Evolutionary conservation across 2,329 filamentous ascomycete genomes (phyloP), one percentile per base, ranked within the genome.

Genomic region (Xylaria sp.): DNA sequence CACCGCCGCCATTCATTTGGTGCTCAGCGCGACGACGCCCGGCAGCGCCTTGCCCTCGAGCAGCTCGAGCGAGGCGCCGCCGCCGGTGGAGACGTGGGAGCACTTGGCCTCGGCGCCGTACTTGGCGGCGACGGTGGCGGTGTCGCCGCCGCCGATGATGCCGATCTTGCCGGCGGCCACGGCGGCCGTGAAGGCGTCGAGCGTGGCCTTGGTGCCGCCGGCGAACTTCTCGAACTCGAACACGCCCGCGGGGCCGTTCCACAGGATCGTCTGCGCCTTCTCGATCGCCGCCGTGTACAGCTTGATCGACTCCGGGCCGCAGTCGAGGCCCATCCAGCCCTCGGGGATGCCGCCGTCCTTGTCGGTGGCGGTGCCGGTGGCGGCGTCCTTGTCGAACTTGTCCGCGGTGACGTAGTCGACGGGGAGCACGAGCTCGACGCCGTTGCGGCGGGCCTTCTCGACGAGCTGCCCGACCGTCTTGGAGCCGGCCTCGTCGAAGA

Each of bases 91-190:
- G 61, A 99, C 94, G 80, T 99, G 94, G 81, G 92, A 97, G 71
- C 97, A 84, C 86, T 97, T 95, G 77, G 91, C 87, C 83, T 99
- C 94, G 60, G 91, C 93, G 50, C 88, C 88, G 75, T 96, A 99
- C 83, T 99, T 97, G 74, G 92, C 93, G 50, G 94, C 94, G 44
- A 97, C 94, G 56, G 94, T 99, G 46, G 94, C 94, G 47, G 94
- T 99, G 77, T 99, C 94, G 76, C 94, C 94, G 75, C 94, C 94
- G 60, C 94, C 94, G 63, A 99, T 97, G 78, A 99, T 97, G 74
- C 97, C 94, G 69, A 94, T 96, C 82, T 94, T 92, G 74, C 92
- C 92, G 58, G 79, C 83, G 76, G 90, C 80, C 56, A 89, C 89
- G 57, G 89, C 94, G 20, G 82, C 82, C 49, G 97, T 92, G 49